phyloP scores from a whole-genome alignment of 805 yeast species.

The Hanseniaspora vineae region DNA sequence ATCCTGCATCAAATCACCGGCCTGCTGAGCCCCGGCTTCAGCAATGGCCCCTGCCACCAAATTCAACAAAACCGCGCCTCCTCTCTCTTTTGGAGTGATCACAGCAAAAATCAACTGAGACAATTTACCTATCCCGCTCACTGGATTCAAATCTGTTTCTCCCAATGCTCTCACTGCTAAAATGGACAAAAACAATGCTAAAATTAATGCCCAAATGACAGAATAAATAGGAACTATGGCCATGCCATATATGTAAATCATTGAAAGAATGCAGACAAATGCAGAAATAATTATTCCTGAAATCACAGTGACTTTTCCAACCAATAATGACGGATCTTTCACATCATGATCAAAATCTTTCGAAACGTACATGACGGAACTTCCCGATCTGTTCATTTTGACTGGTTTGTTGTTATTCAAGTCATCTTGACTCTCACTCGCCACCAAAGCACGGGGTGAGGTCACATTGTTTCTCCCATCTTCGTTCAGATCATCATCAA shows the following conservation, averaged over 20 bases:
- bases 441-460: background rate
- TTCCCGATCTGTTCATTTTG: conserved; percentile 3
- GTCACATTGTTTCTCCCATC: background rate
- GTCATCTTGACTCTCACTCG: background rate
- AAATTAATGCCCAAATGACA: conserved; percentile 47
- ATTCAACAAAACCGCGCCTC: conserved; percentile 74
- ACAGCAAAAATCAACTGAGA: conserved; percentile 83
- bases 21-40: conserved; percentile 98
- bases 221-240: conserved; percentile 58
- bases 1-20: conserved; percentile 97
- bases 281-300: conserved; percentile 57
- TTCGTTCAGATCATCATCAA: background rate
- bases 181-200: conserved; percentile 71
- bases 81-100: conserved; percentile 58
- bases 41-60: conserved; percentile 93
- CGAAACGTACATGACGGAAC: conserved; percentile 18
- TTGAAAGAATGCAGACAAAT: conserved; percentile 49
- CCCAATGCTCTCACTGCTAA: conserved; percentile 91
- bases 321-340: conserved; percentile 32
- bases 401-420: conserved; percentile 11
- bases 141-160: conserved; percentile 94
- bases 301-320: conserved; percentile 35
- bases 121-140: conserved; percentile 88
- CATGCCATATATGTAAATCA: conserved; percentile 54
- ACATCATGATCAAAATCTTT: conserved; percentile 26